Evolutionary conservation across 306 rosid species (phyloP), one percentile per base, ranked within the genome.

Genomic region (Quercus ilex): DNA sequence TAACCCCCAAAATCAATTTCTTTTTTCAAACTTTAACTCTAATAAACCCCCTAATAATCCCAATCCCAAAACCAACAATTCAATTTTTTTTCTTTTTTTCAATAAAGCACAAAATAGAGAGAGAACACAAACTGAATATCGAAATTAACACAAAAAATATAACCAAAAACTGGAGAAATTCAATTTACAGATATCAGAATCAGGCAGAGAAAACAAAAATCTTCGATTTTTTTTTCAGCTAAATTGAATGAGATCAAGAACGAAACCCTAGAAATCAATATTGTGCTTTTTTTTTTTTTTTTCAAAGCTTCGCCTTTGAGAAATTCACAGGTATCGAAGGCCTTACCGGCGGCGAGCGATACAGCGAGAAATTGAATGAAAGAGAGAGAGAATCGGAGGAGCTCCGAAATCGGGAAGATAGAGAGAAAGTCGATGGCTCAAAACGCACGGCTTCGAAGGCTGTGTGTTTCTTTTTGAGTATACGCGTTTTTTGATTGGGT

Each of bases 301-400:
- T 41, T 41, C 11, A 41, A 41, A 81, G 83, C 68, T 21, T 81
- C 90, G 71, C 51, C 83, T 58, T 58, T 70, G 81, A 55, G 38
- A 83, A 69, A 62, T 71, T 87, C 94, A 87, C 85, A 90, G 92
- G 88, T 74, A 76, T 62, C 89, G 80, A 80, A 78, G 75, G 93
- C 89, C 97, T 92, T 90, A 90, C 95, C 97, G 84, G 89, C 79
- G 57, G 77, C 14, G 53, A 49, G 53, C 53, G 53, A 49, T 49
- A 49, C 53, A 49, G 53, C 17, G 53, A 49, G 17, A 49, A 49
- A 49, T 49, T 41, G 46, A 41, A 41, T 41, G 46, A 41, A 8
- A 41, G 46, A 68, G 17, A 43, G 71, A 86, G 6, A 56, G 76
- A 74, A 35, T 2, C 55, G 11, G 17, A 33, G 28, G 41, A 33